Evolutionary conservation across 306 rosid genomes (phyloP).

Genomic region (Dryas drummondii): DNA sequence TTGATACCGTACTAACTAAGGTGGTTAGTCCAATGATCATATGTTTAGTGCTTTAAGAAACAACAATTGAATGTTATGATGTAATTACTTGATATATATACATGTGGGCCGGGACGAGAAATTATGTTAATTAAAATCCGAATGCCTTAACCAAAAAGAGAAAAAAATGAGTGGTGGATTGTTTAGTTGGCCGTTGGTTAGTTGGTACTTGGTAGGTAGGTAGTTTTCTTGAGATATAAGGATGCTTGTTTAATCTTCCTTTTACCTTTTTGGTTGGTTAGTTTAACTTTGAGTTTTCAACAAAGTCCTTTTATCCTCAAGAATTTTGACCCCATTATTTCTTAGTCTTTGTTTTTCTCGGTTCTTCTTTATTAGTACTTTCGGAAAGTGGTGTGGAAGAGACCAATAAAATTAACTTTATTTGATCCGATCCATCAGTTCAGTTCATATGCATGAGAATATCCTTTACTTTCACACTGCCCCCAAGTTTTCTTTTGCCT

Average conservation of each 20-base stretch:
- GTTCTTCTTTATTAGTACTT: slow-evolving; percentile 31
- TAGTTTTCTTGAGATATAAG: slow-evolving; percentile 62
- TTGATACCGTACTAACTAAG: neutral
- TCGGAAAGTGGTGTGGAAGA: slow-evolving; percentile 36
- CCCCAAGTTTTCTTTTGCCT: neutral
- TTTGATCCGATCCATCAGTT: neutral
- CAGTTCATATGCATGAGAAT: slow-evolving; percentile 21
- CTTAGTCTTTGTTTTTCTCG: neutral
- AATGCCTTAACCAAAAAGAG: too few species aligned
- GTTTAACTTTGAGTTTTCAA: slow-evolving; percentile 22
- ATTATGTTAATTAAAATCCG: neutral
- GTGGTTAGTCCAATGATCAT: neutral
- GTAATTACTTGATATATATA: neutral
- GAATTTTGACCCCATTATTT: slow-evolving; percentile 42
- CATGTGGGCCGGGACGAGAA: neutral
- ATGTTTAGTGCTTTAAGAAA: neutral
- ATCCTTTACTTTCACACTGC: slow-evolving; percentile 49
- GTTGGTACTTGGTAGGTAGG: slow-evolving; percentile 70
- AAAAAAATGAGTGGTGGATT: neutral
- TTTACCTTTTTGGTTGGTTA: slow-evolving; percentile 46
- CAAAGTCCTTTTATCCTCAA: slow-evolving; percentile 35
- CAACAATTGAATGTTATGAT: neutral
- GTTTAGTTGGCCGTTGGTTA: slow-evolving; percentile 21
- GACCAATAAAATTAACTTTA: slow-evolving; percentile 12
- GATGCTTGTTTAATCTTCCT: slow-evolving; percentile 28